Conservation (phyloP, 768 basidiomycete genomes). For the Filobasidium wieringae region DNA sequence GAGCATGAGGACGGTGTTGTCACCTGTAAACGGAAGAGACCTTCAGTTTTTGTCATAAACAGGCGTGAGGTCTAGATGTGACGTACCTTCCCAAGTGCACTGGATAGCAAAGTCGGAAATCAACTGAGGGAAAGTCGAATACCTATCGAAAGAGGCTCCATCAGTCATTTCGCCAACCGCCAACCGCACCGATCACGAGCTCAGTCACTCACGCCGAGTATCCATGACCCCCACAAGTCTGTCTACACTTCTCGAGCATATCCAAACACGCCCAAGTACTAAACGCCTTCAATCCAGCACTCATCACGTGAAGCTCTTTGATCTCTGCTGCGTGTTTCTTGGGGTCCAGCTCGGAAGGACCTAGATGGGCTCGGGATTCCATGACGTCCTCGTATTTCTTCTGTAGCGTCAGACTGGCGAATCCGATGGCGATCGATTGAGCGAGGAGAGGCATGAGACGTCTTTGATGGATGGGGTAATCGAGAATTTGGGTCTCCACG, state of each 20-base stretch:
- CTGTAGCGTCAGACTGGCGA: constrained; percentile 31
- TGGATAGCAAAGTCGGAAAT: constrained; percentile 41
- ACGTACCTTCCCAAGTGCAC: constrained; percentile 43
- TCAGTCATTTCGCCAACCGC: too few relatives aligned
- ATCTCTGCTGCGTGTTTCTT: constrained; percentile 40
- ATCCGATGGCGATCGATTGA: constrained; percentile 38
- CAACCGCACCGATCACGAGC: background rate
- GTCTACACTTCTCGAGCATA: constrained; percentile 42
- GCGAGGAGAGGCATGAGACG: constrained; percentile 37
- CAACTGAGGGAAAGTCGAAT: constrained; percentile 36
- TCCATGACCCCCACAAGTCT: constrained; percentile 41
- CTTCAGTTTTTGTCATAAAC: too few relatives aligned
- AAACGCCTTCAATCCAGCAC: constrained; percentile 43
- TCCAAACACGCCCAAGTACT: constrained; percentile 42
- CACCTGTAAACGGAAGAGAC: too few relatives aligned
- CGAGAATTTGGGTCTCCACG: constrained; percentile 41
- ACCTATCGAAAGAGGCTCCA: too few relatives aligned
- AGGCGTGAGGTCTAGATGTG: too few relatives aligned
- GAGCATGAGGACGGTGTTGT: constrained; percentile 39
- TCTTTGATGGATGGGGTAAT: constrained; percentile 41
- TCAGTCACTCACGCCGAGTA: constrained; percentile 36
- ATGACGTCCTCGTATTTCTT: constrained; percentile 25
- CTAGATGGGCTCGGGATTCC: background rate
- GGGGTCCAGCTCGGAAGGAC: constrained; percentile 26
- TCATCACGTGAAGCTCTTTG: constrained; percentile 43